phyloP scores from a whole-genome alignment of 2,329 filamentous ascomycete genomes.

The Oidium heveae region DNA sequence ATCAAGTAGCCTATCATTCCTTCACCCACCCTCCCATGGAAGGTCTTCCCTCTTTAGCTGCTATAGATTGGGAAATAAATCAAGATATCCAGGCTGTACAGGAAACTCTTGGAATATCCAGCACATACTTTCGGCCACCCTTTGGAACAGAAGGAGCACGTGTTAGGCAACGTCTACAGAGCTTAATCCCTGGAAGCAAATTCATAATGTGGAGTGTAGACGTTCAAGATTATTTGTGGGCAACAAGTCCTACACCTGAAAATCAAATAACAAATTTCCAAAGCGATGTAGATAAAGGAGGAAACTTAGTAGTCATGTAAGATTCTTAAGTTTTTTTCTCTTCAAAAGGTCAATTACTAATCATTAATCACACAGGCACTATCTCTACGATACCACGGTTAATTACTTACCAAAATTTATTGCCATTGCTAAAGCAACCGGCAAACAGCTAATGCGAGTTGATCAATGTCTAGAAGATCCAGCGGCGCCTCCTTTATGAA shows the following conservation, averaged over 20 bases:
- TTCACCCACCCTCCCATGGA: constrained; percentile 46
- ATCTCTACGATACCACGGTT: constrained; percentile 38
- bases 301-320: constrained; percentile 28
- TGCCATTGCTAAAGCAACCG: constrained; percentile 32
- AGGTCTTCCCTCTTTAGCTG: constrained; percentile 23
- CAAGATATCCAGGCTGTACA: constrained; percentile 26
- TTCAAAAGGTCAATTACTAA: background rate
- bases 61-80: constrained; percentile 36
- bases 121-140: constrained; percentile 40
- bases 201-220: constrained; percentile 46
- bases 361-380: constrained; percentile 25
- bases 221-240: constrained; percentile 48
- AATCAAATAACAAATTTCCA: constrained; percentile 41
- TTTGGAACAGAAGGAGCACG: constrained; percentile 43
- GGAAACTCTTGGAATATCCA: constrained; percentile 15
- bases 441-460: constrained; percentile 39
- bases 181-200: constrained; percentile 24
- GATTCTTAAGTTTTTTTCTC: background rate
- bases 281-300: constrained; percentile 34
- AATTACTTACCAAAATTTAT: constrained; percentile 39
- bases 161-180: constrained; percentile 35
- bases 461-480: constrained; percentile 42
- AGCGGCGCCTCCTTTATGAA: constrained; percentile 23
- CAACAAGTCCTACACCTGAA: constrained; percentile 31
- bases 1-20: constrained; percentile 44